phyloP scores from a whole-genome alignment of 495 filamentous ascomycete species.

The Penicillium silybi region DNA sequence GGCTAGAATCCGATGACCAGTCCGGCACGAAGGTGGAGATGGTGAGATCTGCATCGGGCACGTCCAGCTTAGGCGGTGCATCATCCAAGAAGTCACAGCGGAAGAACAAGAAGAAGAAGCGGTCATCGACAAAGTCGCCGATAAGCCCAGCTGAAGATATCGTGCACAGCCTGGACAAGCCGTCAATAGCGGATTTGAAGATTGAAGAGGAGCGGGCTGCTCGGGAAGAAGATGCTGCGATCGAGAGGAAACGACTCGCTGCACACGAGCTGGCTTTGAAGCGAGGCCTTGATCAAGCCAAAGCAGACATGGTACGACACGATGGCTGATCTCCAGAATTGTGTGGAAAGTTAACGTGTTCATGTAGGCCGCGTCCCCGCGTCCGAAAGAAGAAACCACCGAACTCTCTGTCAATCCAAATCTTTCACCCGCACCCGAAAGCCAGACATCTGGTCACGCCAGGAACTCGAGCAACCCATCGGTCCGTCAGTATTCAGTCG shows the following conservation, averaged over 20 bases:
- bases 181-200: constrained; percentile 69
- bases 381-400: constrained; percentile 5
- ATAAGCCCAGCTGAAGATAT: constrained; percentile 20
- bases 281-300: constrained; percentile 52
- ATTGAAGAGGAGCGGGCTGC: constrained; percentile 69
- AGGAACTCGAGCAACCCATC: constrained; percentile 14
- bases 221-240: constrained; percentile 64
- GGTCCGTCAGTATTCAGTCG: constrained; percentile 11
- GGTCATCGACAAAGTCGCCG: constrained; percentile 25
- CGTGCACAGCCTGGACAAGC: constrained; percentile 25
- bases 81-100: constrained; percentile 45
- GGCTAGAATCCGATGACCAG: constrained; percentile 60
- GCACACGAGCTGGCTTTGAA: constrained; percentile 68
- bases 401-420: constrained; percentile 8
- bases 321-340: not conserved
- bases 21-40: constrained; percentile 67
- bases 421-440: constrained; percentile 9
- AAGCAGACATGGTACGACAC: constrained; percentile 11
- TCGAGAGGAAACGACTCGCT: constrained; percentile 65
- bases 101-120: constrained; percentile 29
- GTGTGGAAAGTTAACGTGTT: constrained; percentile 4
- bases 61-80: constrained; percentile 47
- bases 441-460: not conserved
- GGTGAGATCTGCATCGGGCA: constrained; percentile 54
- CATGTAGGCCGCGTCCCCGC: constrained; percentile 9